A percentile compares a stretch with the other conserved stretches of the same genome.
phyloP scores from a whole-genome alignment of 106 monocot species.

The Phalaenopsis equestris region DNA sequence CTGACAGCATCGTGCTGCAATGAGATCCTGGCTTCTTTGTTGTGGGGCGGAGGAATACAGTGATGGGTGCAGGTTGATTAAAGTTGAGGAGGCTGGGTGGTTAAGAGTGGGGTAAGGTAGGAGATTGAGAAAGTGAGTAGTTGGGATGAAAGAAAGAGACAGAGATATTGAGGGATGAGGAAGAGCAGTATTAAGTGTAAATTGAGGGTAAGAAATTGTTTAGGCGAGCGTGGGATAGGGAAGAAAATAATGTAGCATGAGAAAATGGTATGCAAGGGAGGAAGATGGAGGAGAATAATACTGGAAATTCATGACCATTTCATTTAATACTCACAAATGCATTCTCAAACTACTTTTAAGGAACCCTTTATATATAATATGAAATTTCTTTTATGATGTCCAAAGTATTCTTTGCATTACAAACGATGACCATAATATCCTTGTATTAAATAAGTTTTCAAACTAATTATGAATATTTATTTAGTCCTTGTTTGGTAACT shows the following conservation, averaged over 20 bases:
- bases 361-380: not conserved
- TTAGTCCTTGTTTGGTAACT: too few relatives aligned
- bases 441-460: not conserved
- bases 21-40: not conserved
- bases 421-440: not conserved
- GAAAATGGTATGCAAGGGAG: not conserved
- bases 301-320: not conserved
- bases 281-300: not conserved
- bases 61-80: not conserved
- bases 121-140: not conserved
- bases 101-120: not conserved
- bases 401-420: not conserved
- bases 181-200: not conserved
- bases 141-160: too few relatives aligned
- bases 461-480: not conserved
- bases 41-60: not conserved
- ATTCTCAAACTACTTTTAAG: not conserved
- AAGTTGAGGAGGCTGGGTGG: not conserved
- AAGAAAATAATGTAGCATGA: not conserved
- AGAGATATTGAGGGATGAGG: too few relatives aligned
- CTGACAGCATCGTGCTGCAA: not conserved
- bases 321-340: not conserved
- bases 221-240: not conserved
- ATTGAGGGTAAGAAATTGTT: not conserved
- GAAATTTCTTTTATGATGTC: not conserved